phyloP scores from a whole-genome alignment of 2,329 filamentous ascomycete genomes.

The Fusarium sp. region DNA sequence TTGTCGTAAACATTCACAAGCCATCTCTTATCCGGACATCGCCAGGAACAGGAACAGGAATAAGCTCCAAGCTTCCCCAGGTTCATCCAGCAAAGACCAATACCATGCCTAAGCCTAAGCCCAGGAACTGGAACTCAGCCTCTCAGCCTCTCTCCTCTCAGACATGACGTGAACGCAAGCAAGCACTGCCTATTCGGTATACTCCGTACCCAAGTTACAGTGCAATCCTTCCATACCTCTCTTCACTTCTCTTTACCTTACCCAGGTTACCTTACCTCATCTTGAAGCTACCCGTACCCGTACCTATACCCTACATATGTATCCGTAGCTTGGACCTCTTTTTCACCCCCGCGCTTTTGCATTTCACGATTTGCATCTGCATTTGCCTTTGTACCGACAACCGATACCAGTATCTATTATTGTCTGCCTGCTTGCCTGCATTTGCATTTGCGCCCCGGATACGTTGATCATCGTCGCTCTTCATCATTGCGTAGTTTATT shows the following conservation, averaged over 20 bases:
- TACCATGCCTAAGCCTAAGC: neutral
- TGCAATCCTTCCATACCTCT: neutral
- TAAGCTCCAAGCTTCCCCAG: neutral
- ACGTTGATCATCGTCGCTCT: neutral
- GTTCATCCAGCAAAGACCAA: neutral
- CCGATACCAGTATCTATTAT: neutral
- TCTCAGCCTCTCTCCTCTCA: conserved; percentile 37
- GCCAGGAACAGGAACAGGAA: conserved; percentile 24
- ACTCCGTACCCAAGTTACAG: conserved; percentile 9
- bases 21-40: conserved; percentile 8
- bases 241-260: conserved; percentile 5
- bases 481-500: neutral
- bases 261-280: conserved; percentile 13
- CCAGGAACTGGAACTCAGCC: conserved; percentile 31
- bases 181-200: conserved; percentile 17
- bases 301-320: neutral
- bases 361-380: conserved; percentile 18
- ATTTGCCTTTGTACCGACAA: neutral
- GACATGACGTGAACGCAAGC: conserved; percentile 50
- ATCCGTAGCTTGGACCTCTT: conserved; percentile 21
- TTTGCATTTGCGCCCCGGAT: neutral
- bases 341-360: conserved; percentile 21
- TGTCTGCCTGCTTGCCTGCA: neutral
- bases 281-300: neutral
- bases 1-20: neutral